Evolutionary conservation across 2,329 filamentous ascomycete species (phyloP).

Genomic region (Cytospora leucostoma): DNA sequence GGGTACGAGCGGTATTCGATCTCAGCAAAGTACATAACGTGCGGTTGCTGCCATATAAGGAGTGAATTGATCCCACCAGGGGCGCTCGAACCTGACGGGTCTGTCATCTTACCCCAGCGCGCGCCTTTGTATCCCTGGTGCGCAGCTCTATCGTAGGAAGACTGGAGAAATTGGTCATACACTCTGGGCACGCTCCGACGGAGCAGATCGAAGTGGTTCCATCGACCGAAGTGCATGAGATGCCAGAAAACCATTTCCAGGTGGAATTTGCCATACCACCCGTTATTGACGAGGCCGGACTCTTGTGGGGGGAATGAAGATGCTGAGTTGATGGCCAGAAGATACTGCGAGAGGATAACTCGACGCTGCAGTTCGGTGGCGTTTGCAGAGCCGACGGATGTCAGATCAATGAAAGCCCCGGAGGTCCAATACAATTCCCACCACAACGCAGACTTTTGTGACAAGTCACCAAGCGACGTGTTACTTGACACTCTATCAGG

Average conservation of each 20-base stretch:
- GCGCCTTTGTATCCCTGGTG: constrained; percentile 47
- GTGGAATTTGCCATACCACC: constrained; percentile 60
- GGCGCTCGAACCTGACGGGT: constrained; percentile 55
- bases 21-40: constrained; percentile 62
- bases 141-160: constrained; percentile 40
- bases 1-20: constrained; percentile 52
- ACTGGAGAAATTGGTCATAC: constrained; percentile 49
- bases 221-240: constrained; percentile 51
- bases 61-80: constrained; percentile 63
- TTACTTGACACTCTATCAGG: constrained; percentile 31
- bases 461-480: constrained; percentile 34
- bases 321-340: constrained; percentile 54
- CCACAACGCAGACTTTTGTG: constrained; percentile 41
- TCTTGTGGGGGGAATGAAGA: constrained; percentile 50
- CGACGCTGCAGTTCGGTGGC: constrained; percentile 54
- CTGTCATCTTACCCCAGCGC: constrained; percentile 57
- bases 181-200: constrained; percentile 47
- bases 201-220: constrained; percentile 49
- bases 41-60: constrained; percentile 64
- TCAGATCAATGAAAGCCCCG: constrained; percentile 55
- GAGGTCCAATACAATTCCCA: constrained; percentile 53
- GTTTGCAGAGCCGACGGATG: constrained; percentile 40
- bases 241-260: constrained; percentile 59
- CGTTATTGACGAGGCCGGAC: constrained; percentile 53
- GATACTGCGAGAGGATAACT: constrained; percentile 55